Base-by-base conservation (phyloP, 495 filamentous ascomycete genomes). In the Aspergillus sparsus region DNA sequence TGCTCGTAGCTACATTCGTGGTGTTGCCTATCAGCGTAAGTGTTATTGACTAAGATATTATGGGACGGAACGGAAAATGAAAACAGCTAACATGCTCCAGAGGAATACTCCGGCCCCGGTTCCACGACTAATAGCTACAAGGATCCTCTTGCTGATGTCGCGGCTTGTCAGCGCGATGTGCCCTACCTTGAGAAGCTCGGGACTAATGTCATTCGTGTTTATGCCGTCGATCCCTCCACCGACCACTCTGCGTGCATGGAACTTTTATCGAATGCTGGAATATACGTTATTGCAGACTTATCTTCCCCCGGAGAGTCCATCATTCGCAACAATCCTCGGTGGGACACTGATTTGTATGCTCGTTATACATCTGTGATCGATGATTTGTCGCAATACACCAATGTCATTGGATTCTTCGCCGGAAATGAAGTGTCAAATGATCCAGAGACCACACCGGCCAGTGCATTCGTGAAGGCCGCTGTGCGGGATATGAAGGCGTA, bases 401-500 rank as follows among this genome's bases (percentile, higher is more conserved):
- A 98, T 71, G 82, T 87, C 51, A 82, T 98, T 53, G 93, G 93
- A 55, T 98, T 97, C 83, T 97, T 97, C 71, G 89, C 92, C 45
- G 93, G 93, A 57, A 97, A 97, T 70, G 93, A 98, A 72, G 92
- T 97, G 51, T 89, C 90, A 58, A 96, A 97, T 77, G 78, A 83
- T 56, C 77, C 81, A 41, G 89, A 85, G 73, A 96, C 91, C 75
- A 95, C 90, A 18, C 77, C 72, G 58, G 91, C 92, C 31, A 91
- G 87, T 54, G 90, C 93, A 55, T 97, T 88, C 68, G 92, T 97
- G 65, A 97, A 97, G 80, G 93, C 93, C 55, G 93, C 93, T 37
- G 91, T 93, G 21, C 91, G 93, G 67, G 93, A 97, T 71, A 89
- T 84, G 77, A 97, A 97, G 81, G 80, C 84, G 33, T 95, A 98